Percentiles rank a stretch among this genome's conserved stretches.
Evolutionary conservation across 2,329 filamentous ascomycete species (phyloP).

Genomic region (Monilinia aucupariae): DNA sequence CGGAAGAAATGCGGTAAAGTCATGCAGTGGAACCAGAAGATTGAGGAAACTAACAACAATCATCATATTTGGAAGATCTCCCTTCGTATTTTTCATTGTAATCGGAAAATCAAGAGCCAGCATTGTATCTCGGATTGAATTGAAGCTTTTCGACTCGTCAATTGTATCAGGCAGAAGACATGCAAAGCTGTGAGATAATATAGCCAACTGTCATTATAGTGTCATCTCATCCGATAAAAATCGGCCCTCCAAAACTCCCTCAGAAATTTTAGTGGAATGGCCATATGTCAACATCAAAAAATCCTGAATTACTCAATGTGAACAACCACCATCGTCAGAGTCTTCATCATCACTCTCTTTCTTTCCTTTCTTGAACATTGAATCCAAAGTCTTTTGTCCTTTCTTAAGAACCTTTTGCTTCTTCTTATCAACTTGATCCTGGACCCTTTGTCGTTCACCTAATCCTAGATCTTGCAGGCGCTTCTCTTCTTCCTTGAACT

Average conservation of each 20-base stretch:
- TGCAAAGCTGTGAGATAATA: not conserved
- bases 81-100: not conserved
- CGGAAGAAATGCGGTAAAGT: not conserved
- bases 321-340: conserved; percentile 29
- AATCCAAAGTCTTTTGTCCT: conserved; percentile 40
- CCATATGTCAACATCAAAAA: not conserved
- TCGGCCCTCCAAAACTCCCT: not conserved
- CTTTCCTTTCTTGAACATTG: conserved; percentile 38
- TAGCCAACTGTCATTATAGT: not conserved
- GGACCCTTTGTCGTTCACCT: conserved; percentile 66
- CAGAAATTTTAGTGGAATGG: not conserved
- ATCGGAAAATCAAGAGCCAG: not conserved
- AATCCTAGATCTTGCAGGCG: conserved; percentile 63
- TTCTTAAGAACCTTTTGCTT: conserved; percentile 67
- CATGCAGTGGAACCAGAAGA: too few species aligned
- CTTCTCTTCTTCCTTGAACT: conserved; percentile 62
- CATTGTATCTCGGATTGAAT: not conserved
- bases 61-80: not conserved
- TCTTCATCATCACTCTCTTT: conserved; percentile 31
- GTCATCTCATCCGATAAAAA: too few species aligned
- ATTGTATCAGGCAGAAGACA: not conserved
- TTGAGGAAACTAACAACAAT: not conserved
- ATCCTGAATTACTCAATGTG: conserved; percentile 24
- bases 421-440: conserved; percentile 75
- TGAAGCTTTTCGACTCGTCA: not conserved